Base-by-base conservation (phyloP, 352 stramenopile species). In the Phytophthora sansomeana region DNA sequence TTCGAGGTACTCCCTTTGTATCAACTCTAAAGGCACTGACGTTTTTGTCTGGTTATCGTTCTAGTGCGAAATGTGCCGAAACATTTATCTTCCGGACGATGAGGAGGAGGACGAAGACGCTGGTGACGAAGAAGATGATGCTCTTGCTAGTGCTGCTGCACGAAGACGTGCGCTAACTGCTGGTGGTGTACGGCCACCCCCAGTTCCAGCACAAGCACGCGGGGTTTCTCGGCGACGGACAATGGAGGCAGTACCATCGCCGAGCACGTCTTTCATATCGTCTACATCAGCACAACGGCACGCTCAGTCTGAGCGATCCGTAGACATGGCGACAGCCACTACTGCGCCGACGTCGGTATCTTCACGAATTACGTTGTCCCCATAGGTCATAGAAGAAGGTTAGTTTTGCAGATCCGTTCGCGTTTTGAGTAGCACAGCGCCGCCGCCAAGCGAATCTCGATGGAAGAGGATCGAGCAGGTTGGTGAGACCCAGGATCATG, bases 31-130 rank as follows among this genome's bases (percentile, higher is more conserved):
- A 32, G 19, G 11, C n/a, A 54, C 39, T 69, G 30, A 75, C n/a
- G 13, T 49, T 53, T n/a, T n/a, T n/a, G 24, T 66, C 36, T 63
- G 17, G 21, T 35, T 57, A 28, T 19, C 10, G 53, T 55, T 19
- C 7, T 47, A 84, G 78, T 87, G 75, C 24, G 73, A 79, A 62
- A 83, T 83, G 61, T 87, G 78, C 26, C 69, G 70, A 17, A 71
- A 78, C 49, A 67, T 84, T 17, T 81, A 79, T 56, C 44, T 82
- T n/a, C 61, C 74, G 29, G 59, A 76, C 21, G 59, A 74, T 2
- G 70, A 68, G 1, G 50, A 46, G 47, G 53, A 60, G 16, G 32
- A 32, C 5, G 58, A 77, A 38, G 60, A 78, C 8, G 58, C 53
- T 33, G 70, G 42, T 5, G 59, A 70, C 3, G 60, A 68, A 7